These are phyloP conservation scores for Candida maris DNA, from an alignment of 805 yeast genomes.

Conservation along the genomic window DNA sequence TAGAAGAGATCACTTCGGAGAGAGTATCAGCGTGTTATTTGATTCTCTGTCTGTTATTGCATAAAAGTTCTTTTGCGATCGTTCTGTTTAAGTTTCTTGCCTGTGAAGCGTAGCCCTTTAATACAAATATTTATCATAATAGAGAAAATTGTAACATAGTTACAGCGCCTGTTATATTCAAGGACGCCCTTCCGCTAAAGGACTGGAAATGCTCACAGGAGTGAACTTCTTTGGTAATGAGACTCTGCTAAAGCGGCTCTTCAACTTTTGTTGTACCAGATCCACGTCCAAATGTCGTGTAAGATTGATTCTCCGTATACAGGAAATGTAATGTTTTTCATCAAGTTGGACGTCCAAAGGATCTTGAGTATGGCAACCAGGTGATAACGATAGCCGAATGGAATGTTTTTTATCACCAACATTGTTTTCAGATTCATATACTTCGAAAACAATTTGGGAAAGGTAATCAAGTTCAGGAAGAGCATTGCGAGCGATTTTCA, in stretches of 20 bases:
- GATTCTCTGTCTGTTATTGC: constrained; percentile 69
- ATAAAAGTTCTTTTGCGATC: constrained; percentile 11
- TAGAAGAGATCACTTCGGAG: constrained; percentile 98
- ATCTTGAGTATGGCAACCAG: constrained; percentile 98
- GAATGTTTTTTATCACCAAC: constrained; percentile 79
- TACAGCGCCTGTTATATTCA: constrained; percentile 1
- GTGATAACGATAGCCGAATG: constrained; percentile 85
- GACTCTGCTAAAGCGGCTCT: constrained; percentile 80
- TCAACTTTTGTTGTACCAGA: constrained; percentile 75
- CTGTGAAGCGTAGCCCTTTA: not conserved
- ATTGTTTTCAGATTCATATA: constrained; percentile 75
- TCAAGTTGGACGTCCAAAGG: constrained; percentile 96
- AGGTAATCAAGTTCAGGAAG: constrained; percentile 94
- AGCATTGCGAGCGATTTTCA: constrained; percentile 91
- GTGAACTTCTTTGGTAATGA: constrained; percentile 87
- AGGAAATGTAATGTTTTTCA: constrained; percentile 93
- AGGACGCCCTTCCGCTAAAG: constrained; percentile 21
- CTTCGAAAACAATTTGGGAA: constrained; percentile 90
- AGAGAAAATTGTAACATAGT: too few relatives aligned
- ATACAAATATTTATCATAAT: not conserved
- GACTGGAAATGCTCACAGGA: constrained; percentile 79
- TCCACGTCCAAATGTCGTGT: constrained; percentile 94
- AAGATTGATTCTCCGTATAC: constrained; percentile 85
- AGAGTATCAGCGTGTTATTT: constrained; percentile 87
- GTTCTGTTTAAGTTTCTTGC: too few relatives aligned